phyloP scores from a whole-genome alignment of 331 rosid genomes.

The Malus hybrid region DNA sequence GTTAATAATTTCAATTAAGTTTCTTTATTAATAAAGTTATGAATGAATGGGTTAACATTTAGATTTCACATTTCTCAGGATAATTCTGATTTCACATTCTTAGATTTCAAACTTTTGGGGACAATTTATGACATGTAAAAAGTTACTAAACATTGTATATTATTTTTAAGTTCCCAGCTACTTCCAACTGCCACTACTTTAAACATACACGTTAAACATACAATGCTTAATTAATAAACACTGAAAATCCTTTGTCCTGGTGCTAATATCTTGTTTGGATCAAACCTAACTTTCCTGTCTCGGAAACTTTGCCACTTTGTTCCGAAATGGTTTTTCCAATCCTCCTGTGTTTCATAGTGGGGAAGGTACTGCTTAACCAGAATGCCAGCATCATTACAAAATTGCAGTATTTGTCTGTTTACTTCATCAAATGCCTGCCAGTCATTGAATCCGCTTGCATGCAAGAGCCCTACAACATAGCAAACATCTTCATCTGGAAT shows the following conservation, averaged over 20 bases:
- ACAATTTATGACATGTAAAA: background rate
- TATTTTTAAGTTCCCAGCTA: background rate
- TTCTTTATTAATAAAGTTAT: background rate
- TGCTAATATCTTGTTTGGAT: slow-evolving; percentile 59
- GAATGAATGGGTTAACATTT: background rate
- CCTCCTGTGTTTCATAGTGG: slow-evolving; percentile 21
- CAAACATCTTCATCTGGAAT: slow-evolving; percentile 62
- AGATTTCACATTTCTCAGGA: background rate
- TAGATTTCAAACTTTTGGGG: background rate
- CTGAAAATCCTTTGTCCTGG: slow-evolving; percentile 78
- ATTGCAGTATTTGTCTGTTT: slow-evolving; percentile 38
- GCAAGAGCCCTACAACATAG: slow-evolving; percentile 42
- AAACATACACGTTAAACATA: too few relatives aligned
- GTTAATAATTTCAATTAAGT: too few relatives aligned
- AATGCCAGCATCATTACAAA: slow-evolving; percentile 37
- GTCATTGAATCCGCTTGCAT: slow-evolving; percentile 14
- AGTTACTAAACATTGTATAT: background rate
- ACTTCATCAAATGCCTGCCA: slow-evolving; percentile 28
- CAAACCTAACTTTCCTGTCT: slow-evolving; percentile 43
- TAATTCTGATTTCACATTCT: background rate
- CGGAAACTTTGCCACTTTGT: slow-evolving; percentile 49
- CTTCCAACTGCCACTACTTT: too few relatives aligned
- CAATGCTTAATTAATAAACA: background rate
- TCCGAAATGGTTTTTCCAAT: slow-evolving; percentile 66
- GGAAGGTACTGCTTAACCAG: slow-evolving; percentile 55